Percentiles rank a stretch among this genome's conserved stretches.
phyloP scores from a whole-genome alignment of 805 yeast species.

The Candida namnaoensis region DNA sequence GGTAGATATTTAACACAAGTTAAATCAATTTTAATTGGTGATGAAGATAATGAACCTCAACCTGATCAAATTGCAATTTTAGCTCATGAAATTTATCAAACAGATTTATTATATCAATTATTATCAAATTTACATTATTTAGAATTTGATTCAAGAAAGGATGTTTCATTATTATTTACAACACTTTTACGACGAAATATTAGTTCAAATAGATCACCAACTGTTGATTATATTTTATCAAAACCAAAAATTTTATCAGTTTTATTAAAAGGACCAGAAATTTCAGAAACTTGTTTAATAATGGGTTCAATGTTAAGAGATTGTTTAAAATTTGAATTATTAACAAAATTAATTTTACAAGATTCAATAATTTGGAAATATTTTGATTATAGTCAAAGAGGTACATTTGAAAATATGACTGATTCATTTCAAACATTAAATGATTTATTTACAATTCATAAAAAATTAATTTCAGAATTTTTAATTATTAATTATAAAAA shows the following conservation, averaged over 20 bases:
- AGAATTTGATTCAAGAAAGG: conserved; percentile 88
- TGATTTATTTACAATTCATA: conserved; percentile 64
- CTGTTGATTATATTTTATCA: conserved; percentile 71
- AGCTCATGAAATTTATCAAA: conserved; percentile 69
- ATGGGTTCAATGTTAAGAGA: conserved; percentile 79
- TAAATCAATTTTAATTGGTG: conserved; percentile 60
- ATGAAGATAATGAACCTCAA: conserved; percentile 52
- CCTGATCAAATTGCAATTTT: conserved; percentile 47
- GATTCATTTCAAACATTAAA: conserved; percentile 76
- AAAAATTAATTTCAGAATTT: conserved; percentile 53
- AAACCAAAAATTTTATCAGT: conserved; percentile 57
- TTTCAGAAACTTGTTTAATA: conserved; percentile 61
- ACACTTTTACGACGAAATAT: conserved; percentile 72
- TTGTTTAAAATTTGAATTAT: conserved; percentile 68
- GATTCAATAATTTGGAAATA: conserved; percentile 71
- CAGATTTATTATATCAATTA: conserved; percentile 60
- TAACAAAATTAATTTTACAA: conserved; percentile 50
- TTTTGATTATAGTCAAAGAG: conserved; percentile 67
- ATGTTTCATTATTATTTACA: conserved; percentile 63
- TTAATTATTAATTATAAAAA: conserved; percentile 35
- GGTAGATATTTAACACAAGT: conserved; percentile 56
- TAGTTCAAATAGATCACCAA: conserved; percentile 63
- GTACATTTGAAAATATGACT: conserved; percentile 83
- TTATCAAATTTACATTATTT: conserved; percentile 51
- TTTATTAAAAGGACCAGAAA: conserved; percentile 67